Evolutionary conservation across 192 early-diverging fungal species (phyloP), one percentile per base, ranked within the genome.

Genomic region (Backusella australiensis): DNA sequence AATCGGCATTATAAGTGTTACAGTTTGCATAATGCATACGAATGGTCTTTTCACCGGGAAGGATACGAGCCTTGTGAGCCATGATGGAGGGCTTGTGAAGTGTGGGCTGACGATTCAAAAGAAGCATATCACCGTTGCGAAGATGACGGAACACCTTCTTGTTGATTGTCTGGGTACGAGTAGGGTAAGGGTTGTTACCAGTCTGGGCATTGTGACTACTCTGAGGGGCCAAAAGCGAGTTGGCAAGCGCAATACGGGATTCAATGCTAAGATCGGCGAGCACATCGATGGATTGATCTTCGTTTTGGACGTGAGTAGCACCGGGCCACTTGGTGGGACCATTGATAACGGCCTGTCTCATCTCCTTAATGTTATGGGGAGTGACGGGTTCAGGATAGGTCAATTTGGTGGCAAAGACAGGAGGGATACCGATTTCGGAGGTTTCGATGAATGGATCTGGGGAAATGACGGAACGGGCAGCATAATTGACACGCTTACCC

Each of bases 401-500:
- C 63, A 99, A 89, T 76, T 93, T 95, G 39, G 85, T 89, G 29
- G 98, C 98, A 85, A 99, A 99, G 70, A 94, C 94, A 2, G 95
- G 95, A 34, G 98, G 98, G 53, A 99, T 93, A 65, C 98, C 98
- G 69, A 99, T 97, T 86, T 99, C 98, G 79, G 91, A 93, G 3
- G 97, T 98, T 76, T 99, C 98, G 68, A 99, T 94, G 78, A 97
- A 96, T 9, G 96, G 96, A 81, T 99, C 98, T 12, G 98, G 98
- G 72, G 93, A 94, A 81, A 99, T 99, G 69, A 99, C 98, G 59
- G 93, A 94, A 67, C 98, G 93, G 8, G 97, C 98, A 4, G 98
- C 96, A 80, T 93, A 99, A 88, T 99, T 99, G 85, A 99, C 98
- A 78, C 98, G 94, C 86, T 99, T 99, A 70, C 98, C 98, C 98